phyloP scores from a whole-genome alignment of 495 filamentous ascomycete species.

The Hyphodiscus hymeniophilus region DNA sequence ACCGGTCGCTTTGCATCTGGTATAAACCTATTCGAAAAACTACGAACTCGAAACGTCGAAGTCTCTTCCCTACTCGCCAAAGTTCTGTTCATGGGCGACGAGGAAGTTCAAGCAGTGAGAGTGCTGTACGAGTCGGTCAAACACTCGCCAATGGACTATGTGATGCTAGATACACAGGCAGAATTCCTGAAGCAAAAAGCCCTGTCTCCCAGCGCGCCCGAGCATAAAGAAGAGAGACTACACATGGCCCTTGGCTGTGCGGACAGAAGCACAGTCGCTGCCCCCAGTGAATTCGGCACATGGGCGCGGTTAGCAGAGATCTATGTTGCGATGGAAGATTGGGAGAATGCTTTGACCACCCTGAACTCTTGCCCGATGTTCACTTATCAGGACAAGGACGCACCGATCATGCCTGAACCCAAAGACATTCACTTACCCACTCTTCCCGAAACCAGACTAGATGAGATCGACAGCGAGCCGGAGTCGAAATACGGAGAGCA shows the following conservation, averaged over 20 bases:
- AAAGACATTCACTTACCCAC: constrained; percentile 78
- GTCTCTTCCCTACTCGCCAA: constrained; percentile 87
- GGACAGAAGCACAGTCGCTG: constrained; percentile 85
- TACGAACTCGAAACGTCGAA: constrained; percentile 82
- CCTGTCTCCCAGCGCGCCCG: constrained; percentile 32
- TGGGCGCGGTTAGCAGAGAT: constrained; percentile 93
- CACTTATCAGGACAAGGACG: constrained; percentile 96
- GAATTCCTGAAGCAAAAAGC: constrained; percentile 88
- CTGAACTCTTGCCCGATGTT: constrained; percentile 99
- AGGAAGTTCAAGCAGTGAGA: constrained; percentile 89
- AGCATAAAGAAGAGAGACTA: constrained; percentile 49
- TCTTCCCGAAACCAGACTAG: constrained; percentile 80
- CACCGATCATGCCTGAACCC: constrained; percentile 87
- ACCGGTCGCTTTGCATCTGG: constrained; percentile 92
- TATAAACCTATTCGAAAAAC: constrained; percentile 96
- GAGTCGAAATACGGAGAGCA: constrained; percentile 72
- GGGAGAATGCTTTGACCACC: constrained; percentile 87
- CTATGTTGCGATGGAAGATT: constrained; percentile 85
- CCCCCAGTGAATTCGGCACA: constrained; percentile 92
- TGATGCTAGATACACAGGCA: constrained; percentile 87
- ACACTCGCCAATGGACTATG: constrained; percentile 91
- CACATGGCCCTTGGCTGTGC: constrained; percentile 85
- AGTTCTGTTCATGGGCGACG: constrained; percentile 85
- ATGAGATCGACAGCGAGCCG: constrained; percentile 88
- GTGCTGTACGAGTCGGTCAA: constrained; percentile 81